A percentile compares a stretch with the other conserved stretches of the same genome.
Conservation (phyloP, 352 stramenopile genomes). For the Globisporangium alternatum region DNA sequence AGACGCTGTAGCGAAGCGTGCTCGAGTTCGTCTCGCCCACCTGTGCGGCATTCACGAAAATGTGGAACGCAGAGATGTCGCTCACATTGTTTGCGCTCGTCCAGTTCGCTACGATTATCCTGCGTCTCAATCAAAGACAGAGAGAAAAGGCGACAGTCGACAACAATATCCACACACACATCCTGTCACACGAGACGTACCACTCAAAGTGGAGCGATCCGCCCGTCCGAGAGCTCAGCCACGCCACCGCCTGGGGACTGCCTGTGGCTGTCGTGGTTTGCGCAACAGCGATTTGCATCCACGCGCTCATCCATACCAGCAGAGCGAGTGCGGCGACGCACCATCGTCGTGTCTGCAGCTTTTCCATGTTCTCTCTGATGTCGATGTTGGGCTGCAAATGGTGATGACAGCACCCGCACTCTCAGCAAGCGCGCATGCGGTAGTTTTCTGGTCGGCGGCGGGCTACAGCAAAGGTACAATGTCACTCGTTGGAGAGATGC, state of each 20-base stretch:
- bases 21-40: constrained; percentile 1
- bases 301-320: background rate
- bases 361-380: background rate
- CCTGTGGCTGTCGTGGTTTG: background rate
- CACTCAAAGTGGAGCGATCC: constrained; percentile 12
- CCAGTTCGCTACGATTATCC: constrained; percentile 11
- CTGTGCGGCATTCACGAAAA: constrained; percentile 5
- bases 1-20: constrained; percentile 6
- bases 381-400: no score
- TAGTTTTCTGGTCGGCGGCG: background rate
- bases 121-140: background rate
- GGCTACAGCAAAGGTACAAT: no score
- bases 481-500: no score
- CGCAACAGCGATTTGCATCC: background rate
- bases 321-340: background rate
- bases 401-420: background rate
- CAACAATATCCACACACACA: background rate
- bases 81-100: background rate
- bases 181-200: background rate
- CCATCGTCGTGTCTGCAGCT: background rate
- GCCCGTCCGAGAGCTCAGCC: constrained; percentile 12
- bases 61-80: constrained; percentile 12
- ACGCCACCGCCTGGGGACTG: background rate
- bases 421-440: background rate
- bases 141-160: background rate